Percentiles rank a stretch among this genome's conserved stretches.
Conservation (phyloP, 2,329 filamentous ascomycete genomes). For the Talaromyces sp. region DNA sequence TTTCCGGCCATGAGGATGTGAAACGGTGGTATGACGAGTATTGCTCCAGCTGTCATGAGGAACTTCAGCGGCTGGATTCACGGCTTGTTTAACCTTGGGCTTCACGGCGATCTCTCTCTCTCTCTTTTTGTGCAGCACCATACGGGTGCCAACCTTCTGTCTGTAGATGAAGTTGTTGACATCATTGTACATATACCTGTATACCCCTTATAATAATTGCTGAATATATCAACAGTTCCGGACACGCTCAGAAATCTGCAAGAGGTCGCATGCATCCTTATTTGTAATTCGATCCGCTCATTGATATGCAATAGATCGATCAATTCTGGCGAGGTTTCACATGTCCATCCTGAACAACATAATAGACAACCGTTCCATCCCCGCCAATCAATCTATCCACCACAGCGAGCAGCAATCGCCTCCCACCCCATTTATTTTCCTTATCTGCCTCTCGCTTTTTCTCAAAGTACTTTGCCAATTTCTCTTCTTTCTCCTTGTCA, state of each 20-base stretch:
- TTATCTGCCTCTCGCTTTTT: constrained; percentile 24
- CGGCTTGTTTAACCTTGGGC: constrained; percentile 9
- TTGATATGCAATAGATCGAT: constrained; percentile 16
- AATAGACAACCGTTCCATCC: constrained; percentile 64
- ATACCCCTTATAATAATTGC: not conserved
- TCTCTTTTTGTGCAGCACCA: constrained; percentile 19
- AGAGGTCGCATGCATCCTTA: not conserved
- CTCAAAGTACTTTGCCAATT: constrained; percentile 32
- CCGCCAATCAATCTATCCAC: constrained; percentile 48
- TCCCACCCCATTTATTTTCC: constrained; percentile 44
- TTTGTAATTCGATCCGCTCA: not conserved
- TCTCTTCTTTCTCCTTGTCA: constrained; percentile 26
- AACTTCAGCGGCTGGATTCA: constrained; percentile 33
- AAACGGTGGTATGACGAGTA: constrained; percentile 58
- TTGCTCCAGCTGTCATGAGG: constrained; percentile 57
- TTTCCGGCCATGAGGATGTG: constrained; percentile 43
- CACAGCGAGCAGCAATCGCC: constrained; percentile 57
- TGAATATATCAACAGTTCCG: not conserved
- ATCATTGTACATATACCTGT: constrained; percentile 9
- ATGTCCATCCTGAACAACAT: constrained; percentile 61
- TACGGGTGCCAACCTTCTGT: not conserved
- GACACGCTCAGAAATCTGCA: not conserved
- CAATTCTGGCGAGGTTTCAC: constrained; percentile 64
- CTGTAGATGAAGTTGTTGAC: not conserved
- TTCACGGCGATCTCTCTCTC: constrained; percentile 5